phyloP scores from a whole-genome alignment of 2,329 filamentous ascomycete species.

The Colletotrichum melonis region DNA sequence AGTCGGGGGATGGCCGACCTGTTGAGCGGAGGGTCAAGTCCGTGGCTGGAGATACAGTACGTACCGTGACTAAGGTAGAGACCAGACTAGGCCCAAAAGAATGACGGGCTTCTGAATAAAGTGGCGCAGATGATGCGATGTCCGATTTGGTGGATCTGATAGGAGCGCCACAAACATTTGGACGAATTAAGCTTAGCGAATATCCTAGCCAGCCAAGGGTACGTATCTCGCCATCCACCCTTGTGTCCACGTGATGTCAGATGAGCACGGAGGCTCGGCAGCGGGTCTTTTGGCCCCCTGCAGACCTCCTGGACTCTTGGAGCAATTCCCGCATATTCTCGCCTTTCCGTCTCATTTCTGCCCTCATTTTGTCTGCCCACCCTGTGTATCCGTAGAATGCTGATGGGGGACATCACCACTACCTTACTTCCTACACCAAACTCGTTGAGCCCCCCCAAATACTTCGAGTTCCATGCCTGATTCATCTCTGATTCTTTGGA shows the following conservation, averaged over 20 bases:
- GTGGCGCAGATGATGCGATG: slow-evolving; percentile 21
- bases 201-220: not conserved
- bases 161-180: not conserved
- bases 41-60: not conserved
- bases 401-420: not conserved
- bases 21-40: not conserved
- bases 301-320: slow-evolving; percentile 5
- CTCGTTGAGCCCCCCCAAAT: not conserved
- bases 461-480: not conserved
- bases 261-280: slow-evolving; percentile 12
- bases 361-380: not conserved
- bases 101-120: not conserved
- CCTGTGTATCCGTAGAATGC: not conserved
- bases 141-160: slow-evolving; percentile 1
- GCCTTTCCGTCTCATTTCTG: not conserved
- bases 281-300: slow-evolving; percentile 15
- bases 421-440: not conserved
- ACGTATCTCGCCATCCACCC: not conserved
- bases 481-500: not conserved
- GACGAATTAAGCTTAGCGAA: slow-evolving; percentile 24
- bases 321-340: not conserved
- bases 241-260: not conserved
- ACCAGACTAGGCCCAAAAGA: not conserved
- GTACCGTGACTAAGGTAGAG: not conserved
- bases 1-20: slow-evolving; percentile 16